phyloP scores from a whole-genome alignment of 441 rosid genomes.

The Adansonia madagascariensis region DNA sequence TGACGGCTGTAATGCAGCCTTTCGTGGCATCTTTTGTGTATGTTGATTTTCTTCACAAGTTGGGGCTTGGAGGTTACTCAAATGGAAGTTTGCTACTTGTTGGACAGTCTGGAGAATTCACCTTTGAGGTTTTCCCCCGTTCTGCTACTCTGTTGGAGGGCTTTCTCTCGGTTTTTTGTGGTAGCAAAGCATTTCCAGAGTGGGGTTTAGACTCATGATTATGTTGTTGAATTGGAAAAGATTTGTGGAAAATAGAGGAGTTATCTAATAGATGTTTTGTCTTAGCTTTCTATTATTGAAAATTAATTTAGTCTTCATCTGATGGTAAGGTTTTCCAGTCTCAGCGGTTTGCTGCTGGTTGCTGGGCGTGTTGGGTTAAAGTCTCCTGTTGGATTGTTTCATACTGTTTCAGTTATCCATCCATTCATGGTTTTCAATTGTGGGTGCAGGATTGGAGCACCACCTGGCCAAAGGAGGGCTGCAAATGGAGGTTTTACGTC shows the following conservation, averaged over 20 bases:
- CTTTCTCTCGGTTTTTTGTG: slow-evolving; percentile 14
- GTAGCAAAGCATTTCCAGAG: slow-evolving; percentile 17
- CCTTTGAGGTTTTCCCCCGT: slow-evolving; percentile 7
- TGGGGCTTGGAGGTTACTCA: slow-evolving; percentile 22
- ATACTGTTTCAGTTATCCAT: too few species aligned
- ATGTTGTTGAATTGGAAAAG: slow-evolving; percentile 24
- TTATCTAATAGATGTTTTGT: slow-evolving; percentile 36
- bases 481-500: slow-evolving; percentile 38
- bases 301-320: slow-evolving; percentile 27
- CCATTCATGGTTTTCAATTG: too few species aligned
- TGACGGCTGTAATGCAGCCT: background rate
- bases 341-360: slow-evolving; percentile 22
- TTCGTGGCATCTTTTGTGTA: slow-evolving; percentile 17
- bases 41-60: slow-evolving; percentile 7
- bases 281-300: slow-evolving; percentile 36
- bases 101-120: slow-evolving; percentile 24
- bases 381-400: background rate
- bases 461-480: too few species aligned
- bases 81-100: slow-evolving; percentile 24
- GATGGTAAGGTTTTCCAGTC: slow-evolving; percentile 39
- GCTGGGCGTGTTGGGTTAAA: slow-evolving; percentile 19
- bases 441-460: too few species aligned
- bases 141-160: slow-evolving; percentile 32
- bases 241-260: slow-evolving; percentile 15
- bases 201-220: slow-evolving; percentile 33